A percentile compares a stretch with the other conserved stretches of the same genome.
Conservation (phyloP, 192 early-diverging fungal genomes). For the Spinellus fusiger region DNA sequence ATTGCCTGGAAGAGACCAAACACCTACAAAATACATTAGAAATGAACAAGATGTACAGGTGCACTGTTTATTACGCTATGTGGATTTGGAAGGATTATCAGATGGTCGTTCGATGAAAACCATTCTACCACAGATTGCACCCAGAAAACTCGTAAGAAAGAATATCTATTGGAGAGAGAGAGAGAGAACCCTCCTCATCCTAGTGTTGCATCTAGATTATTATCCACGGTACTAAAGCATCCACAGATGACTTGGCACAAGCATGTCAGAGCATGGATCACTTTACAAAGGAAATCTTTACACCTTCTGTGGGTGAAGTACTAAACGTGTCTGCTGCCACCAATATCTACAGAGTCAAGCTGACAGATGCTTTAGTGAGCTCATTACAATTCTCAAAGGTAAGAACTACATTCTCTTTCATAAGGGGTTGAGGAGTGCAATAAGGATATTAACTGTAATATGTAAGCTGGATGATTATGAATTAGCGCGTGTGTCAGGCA, state of each 20-base stretch:
- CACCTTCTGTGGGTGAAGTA: conserved; percentile 74
- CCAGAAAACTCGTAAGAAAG: conserved; percentile 70
- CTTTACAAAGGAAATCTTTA: conserved; percentile 81
- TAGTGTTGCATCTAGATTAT: conserved; percentile 47
- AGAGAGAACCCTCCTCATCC: neutral
- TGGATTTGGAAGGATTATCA: conserved; percentile 90
- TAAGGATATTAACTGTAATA: neutral
- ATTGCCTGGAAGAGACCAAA: conserved; percentile 53
- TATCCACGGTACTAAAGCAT: conserved; percentile 74
- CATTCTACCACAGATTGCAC: conserved; percentile 75
- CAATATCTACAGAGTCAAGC: conserved; percentile 79
- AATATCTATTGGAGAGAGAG: neutral
- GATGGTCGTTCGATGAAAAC: conserved; percentile 83
- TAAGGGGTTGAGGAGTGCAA: neutral
- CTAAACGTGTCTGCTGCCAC: conserved; percentile 86
- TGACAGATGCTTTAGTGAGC: conserved; percentile 86
- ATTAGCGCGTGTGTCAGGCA: conserved; percentile 70
- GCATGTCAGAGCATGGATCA: conserved; percentile 57
- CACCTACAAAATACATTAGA: conserved; percentile 78
- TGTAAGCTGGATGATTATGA: conserved; percentile 67
- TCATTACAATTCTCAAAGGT: conserved; percentile 71
- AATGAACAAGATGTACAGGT: conserved; percentile 53
- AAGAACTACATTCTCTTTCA: conserved; percentile 14
- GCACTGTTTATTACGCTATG: conserved; percentile 70
- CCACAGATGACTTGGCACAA: conserved; percentile 60